Evolutionary conservation across 805 yeast species (phyloP).

Genomic region (Wickerhamomyces silvicola): DNA sequence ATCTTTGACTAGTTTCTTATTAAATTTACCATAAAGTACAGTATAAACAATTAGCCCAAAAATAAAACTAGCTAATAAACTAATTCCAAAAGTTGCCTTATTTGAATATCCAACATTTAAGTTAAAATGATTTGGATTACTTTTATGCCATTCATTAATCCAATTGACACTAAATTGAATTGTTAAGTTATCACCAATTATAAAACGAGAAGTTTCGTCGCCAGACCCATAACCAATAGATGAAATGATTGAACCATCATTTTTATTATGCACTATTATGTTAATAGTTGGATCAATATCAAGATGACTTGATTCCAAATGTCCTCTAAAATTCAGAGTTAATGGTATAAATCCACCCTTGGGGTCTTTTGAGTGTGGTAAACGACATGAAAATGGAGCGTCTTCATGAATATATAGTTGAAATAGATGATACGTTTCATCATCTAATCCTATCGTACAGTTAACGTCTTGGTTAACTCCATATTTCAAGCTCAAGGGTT

Average conservation of each 20-base stretch:
- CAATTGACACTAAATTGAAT: conserved; percentile 55
- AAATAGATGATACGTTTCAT: conserved; percentile 63
- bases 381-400: conserved; percentile 63
- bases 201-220: conserved; percentile 47
- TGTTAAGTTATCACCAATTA: conserved; percentile 60
- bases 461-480: conserved; percentile 41
- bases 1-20: conserved; percentile 12
- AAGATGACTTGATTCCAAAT: conserved; percentile 58
- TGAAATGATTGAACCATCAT: conserved; percentile 38
- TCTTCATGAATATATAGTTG: conserved; percentile 76
- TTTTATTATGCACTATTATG: conserved; percentile 36
- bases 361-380: conserved; percentile 34
- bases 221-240: conserved; percentile 57
- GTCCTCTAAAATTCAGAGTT: conserved; percentile 59
- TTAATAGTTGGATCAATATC: conserved; percentile 58
- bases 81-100: neutral
- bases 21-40: conserved; percentile 13
- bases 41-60: conserved; percentile 8
- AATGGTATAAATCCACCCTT: conserved; percentile 45
- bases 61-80: conserved; percentile 2
- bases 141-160: conserved; percentile 25
- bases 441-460: conserved; percentile 58
- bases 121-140: conserved; percentile 5
- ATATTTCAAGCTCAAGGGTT: conserved; percentile 50
- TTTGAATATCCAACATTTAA: conserved; percentile 5